These are phyloP conservation scores for Fibroporia radiculosa DNA, from an alignment of 768 basidiomycete genomes.

Conservation along the genomic window DNA sequence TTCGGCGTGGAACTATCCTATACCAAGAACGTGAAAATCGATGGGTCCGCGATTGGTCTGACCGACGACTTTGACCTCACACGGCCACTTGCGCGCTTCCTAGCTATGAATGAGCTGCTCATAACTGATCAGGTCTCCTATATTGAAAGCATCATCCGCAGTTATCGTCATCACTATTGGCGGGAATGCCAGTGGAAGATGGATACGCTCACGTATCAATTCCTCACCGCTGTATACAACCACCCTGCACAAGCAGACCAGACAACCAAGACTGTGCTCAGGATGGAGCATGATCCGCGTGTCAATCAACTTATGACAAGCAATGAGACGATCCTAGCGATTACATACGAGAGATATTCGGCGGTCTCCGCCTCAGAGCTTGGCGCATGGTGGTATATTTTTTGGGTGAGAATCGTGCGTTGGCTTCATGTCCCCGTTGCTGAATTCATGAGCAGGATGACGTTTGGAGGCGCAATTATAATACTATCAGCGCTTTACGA, in stretches of 20 bases:
- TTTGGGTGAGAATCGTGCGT: constrained; percentile 46
- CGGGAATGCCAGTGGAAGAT: constrained; percentile 46
- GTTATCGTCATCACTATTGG: constrained; percentile 45
- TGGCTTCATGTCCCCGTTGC: background rate
- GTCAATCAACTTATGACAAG: constrained; percentile 43
- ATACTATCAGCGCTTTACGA: constrained; percentile 42
- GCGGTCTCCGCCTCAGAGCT: constrained; percentile 41
- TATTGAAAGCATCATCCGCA: constrained; percentile 39
- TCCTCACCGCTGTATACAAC: constrained; percentile 55
- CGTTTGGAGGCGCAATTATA: constrained; percentile 63
- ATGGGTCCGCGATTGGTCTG: constrained; percentile 52
- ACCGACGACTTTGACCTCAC: constrained; percentile 61
- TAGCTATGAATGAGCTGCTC: constrained; percentile 46
- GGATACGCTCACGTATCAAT: constrained; percentile 50
- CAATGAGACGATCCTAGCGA: constrained; percentile 37
- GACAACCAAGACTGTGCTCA: constrained; percentile 36
- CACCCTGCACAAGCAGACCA: constrained; percentile 38
- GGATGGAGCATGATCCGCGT: constrained; percentile 46
- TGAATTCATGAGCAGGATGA: constrained; percentile 46
- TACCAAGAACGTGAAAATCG: constrained; percentile 38
- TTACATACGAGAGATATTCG: constrained; percentile 45
- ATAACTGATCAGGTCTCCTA: constrained; percentile 34
- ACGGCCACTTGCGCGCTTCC: constrained; percentile 51
- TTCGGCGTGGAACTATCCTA: constrained; percentile 58
- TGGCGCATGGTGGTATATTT: constrained; percentile 71